Percentiles rank a stretch among this genome's conserved stretches.
phyloP scores from a whole-genome alignment of 805 yeast species.

The Barnettozyma pratensis region DNA sequence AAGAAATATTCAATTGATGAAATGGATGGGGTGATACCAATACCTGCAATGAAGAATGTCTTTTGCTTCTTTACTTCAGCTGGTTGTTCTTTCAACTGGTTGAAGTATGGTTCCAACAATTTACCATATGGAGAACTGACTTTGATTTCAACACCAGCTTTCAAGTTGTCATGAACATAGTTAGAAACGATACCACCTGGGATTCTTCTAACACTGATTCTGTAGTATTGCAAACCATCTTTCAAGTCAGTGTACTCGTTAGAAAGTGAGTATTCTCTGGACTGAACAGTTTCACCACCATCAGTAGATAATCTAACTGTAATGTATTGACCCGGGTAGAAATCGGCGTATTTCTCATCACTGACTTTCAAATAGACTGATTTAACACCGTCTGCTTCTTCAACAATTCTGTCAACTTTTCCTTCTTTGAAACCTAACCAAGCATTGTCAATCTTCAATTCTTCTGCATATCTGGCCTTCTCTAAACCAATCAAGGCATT shows the following conservation, averaged over 20 bases:
- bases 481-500: slow-evolving; percentile 55
- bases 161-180: slow-evolving; percentile 41
- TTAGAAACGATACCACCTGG: slow-evolving; percentile 46
- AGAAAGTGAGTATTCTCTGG: slow-evolving; percentile 59
- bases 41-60: slow-evolving; percentile 54
- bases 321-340: slow-evolving; percentile 36
- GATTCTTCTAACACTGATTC: slow-evolving; percentile 53
- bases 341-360: slow-evolving; percentile 33
- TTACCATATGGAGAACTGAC: slow-evolving; percentile 60
- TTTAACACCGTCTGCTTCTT: slow-evolving; percentile 43
- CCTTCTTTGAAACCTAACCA: slow-evolving; percentile 62
- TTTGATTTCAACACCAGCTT: slow-evolving; percentile 42
- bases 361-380: slow-evolving; percentile 46
- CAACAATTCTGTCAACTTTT: slow-evolving; percentile 34
- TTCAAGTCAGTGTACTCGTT: slow-evolving; percentile 24
- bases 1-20: slow-evolving; percentile 40
- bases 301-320: slow-evolving; percentile 31
- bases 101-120: slow-evolving; percentile 29
- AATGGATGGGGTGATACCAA: slow-evolving; percentile 62
- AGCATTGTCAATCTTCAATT: slow-evolving; percentile 27
- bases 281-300: slow-evolving; percentile 35
- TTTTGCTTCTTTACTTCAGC: slow-evolving; percentile 23
- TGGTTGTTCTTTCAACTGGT: slow-evolving; percentile 21
- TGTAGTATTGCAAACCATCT: slow-evolving; percentile 31
- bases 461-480: slow-evolving; percentile 36